Base-by-base conservation (phyloP, 2,329 filamentous ascomycete species). In the Diaporthe sp. region DNA sequence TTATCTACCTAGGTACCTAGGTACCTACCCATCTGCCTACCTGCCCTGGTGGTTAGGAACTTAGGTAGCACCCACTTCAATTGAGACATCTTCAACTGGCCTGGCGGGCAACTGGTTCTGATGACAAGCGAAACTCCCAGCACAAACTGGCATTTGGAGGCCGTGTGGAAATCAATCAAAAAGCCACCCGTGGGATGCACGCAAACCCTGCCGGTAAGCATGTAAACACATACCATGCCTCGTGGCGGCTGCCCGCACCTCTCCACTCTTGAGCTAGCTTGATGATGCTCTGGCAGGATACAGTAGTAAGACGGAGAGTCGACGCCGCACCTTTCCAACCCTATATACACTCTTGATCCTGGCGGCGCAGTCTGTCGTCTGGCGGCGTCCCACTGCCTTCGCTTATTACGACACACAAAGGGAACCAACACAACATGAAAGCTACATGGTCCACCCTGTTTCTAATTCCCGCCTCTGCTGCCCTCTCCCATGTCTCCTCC, bases 341-440 rank as follows among this genome's bases (percentile, higher is more conserved):
- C 34, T 17, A n/a, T 17, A 15, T 15, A n/a, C 8, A 60, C 31
- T 9, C 25, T 37, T 20, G 55, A 58, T 22, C 55, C 31, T 4
- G 4, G 37, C 22, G 5, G 34, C n/a, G 8, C 42, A 6, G 20
- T 34, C 42, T 34, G 5, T 37, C 42, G 3, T 37, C 28, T 17
- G 20, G 25, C 7, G 10, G 28, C 39, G 17, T 20, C 44, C 39
- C 13, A 37, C 28, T 34, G 13, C 10, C 44, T 20, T n/a, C 1
- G 6, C 20, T 47, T 17, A 25, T 22, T 9, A 8, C 17, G 28
- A 15, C 20, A 68, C 28, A 28, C 28, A 53, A 22, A 53, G 63
- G 15, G 20, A 53, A 53, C 47, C 47, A 68, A 25, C 17, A 68
- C 47, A 68, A 25, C 17, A 68, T 68, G 63, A 39, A 31, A 51